Evolutionary conservation across 2,329 filamentous ascomycete genomes (phyloP).

Genomic region (Waltergamsia citrina): DNA sequence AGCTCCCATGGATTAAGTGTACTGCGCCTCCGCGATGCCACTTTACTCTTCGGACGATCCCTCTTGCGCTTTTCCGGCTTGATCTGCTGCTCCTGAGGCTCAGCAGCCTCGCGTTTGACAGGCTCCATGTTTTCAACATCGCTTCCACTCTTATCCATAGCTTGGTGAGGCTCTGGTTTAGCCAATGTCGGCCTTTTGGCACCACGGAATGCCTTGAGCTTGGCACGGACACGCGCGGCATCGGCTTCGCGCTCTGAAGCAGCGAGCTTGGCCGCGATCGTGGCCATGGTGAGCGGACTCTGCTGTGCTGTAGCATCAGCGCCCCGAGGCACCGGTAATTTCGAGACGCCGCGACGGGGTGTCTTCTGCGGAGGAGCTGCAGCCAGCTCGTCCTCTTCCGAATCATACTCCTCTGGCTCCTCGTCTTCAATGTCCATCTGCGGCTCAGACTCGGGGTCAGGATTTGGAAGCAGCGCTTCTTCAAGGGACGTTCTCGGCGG

Average conservation of each 20-base stretch:
- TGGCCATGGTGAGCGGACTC: conserved; percentile 50
- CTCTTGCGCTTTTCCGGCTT: conserved; percentile 35
- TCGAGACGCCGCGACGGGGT: conserved; percentile 2
- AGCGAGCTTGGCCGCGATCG: conserved; percentile 53
- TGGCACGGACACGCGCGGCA: conserved; percentile 52
- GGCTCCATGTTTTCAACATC: conserved; percentile 19
- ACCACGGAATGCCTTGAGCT: conserved; percentile 44
- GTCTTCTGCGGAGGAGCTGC: conserved; percentile 9
- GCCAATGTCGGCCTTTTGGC: conserved; percentile 17
- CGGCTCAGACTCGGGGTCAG: no score
- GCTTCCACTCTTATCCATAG: conserved; percentile 4
- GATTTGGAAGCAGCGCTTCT: conserved; percentile 22
- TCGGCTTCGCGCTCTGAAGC: conserved; percentile 56
- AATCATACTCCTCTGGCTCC: background rate
- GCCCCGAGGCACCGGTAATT: conserved; percentile 19
- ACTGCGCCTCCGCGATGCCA: conserved; percentile 56
- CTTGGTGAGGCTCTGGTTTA: conserved; percentile 7
- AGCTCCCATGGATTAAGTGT: conserved; percentile 70
- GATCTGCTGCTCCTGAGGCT: conserved; percentile 11
- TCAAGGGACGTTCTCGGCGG: conserved; percentile 21
- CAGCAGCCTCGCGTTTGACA: conserved; percentile 18
- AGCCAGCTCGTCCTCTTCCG: conserved; percentile 2
- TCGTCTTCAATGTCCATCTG: conserved; percentile 7
- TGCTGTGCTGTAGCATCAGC: conserved; percentile 33
- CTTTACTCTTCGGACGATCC: conserved; percentile 43